Evolutionary conservation across 306 rosid species (phyloP), one percentile per base, ranked within the genome.

Genomic region (Abrus precatorius): DNA sequence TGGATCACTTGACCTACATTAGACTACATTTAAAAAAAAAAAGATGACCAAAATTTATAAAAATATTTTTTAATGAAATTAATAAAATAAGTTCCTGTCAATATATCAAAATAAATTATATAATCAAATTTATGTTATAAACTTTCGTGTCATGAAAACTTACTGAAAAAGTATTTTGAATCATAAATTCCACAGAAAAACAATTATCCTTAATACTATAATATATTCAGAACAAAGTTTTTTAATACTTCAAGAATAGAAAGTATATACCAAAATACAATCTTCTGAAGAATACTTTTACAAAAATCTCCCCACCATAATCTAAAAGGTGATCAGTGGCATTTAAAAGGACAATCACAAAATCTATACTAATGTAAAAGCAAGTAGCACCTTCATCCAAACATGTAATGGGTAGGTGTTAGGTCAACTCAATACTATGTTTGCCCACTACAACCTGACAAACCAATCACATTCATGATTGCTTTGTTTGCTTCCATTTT

Each of bases 371-470:
- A 28, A 74, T 29, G 6, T 5, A 40, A 73, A 73, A 38, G 77
- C 52, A 38, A 41, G 55, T 28, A 40, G 33, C 61, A 70, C 75
- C 62, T 50, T 52, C 63, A 14, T 71, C 62, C 47, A 50, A 32
- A n/a, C 45, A 69, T 32, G 45, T 71, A 34, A 52, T 34, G 20
- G 76, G 48, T 34, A 3, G 63, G 48, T 52, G 76, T 34, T 7
- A 50, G 61, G 75, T 33, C 60, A 32, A 70, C n/a, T 12, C 33
- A 49, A 49, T 20, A 50, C 75, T 49, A 70, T 41, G 43, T 56
- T 73, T 73, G 20, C 12, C 54, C 67, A 74, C 69, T 57, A 74
- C 56, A 12, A 57, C 55, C 68, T 55, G 54, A 74, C 78, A 74
- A 29, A 44, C 69, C 6, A 41, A 73, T 73, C 67, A 55, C 40